Evolutionary conservation across 306 rosid genomes (phyloP), one percentile per base, ranked within the genome.

Genomic region (Lagenaria siceraria): DNA sequence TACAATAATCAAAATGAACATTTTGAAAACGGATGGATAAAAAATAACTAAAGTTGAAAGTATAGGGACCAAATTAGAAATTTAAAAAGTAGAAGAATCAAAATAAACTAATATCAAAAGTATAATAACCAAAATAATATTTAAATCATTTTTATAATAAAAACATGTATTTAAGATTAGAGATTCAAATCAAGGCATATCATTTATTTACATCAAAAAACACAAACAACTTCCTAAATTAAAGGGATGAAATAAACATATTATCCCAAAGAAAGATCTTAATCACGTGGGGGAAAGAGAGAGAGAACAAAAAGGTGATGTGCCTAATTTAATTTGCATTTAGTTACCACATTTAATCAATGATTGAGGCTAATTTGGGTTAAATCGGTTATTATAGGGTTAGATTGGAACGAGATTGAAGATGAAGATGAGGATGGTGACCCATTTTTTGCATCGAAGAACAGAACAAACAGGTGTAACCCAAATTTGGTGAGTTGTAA

Each of bases 401-500:
- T 56, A 22, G 43, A 24, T 12, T 11, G 1, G 12, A 6, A 22
- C 11, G 71, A 9, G 27, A 6, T 8, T 64, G 48, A 35, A 35
- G 72, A 64, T 35, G 46, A 33, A 31, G 70, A 36, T 4, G 25
- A 19, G 0, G 13, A 29, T 7, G 24, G n/a, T 17, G 54, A 15
- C 54, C 54, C 21, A 4, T 14, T 18, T 12, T 38, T 46, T 46
- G 4, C 22, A 24, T 22, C 7, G 76, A 48, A 49, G 55, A 72
- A 73, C 29, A 51, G 18, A 18, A 18, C 11, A 31, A 49, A 73
- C 43, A 73, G 61, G 77, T 72, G 60, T 48, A 4, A 29, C 6
- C 77, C 62, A 73, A 73, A 51, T 73, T 18, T 51, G 62, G 61
- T 73, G 77, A 73, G 77, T 18, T 73, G 77, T 73, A 51, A 17